These are phyloP conservation scores for Hortaea werneckii DNA, from an alignment of 2,329 filamentous ascomycete species.

Conservation along the genomic window DNA sequence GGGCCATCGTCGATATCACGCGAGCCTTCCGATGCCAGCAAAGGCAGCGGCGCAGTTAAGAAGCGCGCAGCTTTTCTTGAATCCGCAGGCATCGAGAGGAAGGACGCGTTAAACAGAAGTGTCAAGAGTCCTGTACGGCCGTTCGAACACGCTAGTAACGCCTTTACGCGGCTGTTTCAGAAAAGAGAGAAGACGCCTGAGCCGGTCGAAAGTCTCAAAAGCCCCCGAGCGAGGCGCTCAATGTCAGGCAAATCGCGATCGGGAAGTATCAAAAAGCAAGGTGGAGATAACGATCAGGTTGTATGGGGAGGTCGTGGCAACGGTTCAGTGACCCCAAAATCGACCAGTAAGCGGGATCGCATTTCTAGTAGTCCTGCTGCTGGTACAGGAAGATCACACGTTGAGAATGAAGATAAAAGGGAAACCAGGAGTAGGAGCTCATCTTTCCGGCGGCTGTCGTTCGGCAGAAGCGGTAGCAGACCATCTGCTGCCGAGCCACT, in stretches of 20 bases:
- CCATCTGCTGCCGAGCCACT: background rate
- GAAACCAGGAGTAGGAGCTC: no score
- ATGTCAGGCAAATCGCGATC: background rate
- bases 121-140: constrained; percentile 26
- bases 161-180: constrained; percentile 28
- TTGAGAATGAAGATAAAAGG: no score
- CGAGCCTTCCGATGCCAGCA: background rate
- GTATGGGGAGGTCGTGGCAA: constrained; percentile 6
- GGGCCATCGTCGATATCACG: background rate
- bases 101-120: constrained; percentile 18
- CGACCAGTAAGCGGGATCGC: no score
- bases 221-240: background rate
- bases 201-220: constrained; percentile 1
- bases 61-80: constrained; percentile 21
- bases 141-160: constrained; percentile 30
- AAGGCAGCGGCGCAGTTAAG: constrained; percentile 8
- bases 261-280: background rate
- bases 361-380: no score
- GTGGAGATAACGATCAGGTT: constrained; percentile 3
- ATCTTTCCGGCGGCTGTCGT: background rate
- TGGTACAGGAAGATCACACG: no score
- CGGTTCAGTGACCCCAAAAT: no score
- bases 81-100: constrained; percentile 14
- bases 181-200: background rate
- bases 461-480: background rate